Conservation (phyloP, 108 stramenopile species). For the Nitzschia inconspicua region DNA sequence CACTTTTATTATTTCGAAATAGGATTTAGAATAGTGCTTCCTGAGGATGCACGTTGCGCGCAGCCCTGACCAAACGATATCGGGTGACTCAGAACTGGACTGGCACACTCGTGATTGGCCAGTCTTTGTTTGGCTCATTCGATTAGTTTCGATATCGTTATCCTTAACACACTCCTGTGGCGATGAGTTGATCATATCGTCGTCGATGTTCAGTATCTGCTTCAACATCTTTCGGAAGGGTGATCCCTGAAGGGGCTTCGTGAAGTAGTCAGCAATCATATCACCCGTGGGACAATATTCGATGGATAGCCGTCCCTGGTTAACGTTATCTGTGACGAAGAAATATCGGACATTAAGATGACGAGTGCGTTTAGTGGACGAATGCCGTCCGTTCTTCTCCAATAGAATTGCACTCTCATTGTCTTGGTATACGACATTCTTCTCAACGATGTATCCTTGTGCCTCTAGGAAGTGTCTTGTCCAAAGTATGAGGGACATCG, state of each 20-base stretch:
- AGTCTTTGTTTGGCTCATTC: too few relatives aligned
- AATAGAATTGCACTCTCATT: constrained; percentile 45
- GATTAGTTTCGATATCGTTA: too few relatives aligned
- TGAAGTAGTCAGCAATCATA: constrained; percentile 44
- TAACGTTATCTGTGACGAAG: constrained; percentile 34
- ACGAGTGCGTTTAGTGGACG: constrained; percentile 17
- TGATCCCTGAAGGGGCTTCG: constrained; percentile 28
- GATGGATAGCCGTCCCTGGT: constrained; percentile 22
- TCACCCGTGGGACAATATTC: constrained; percentile 39
- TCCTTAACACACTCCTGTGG: too few relatives aligned
- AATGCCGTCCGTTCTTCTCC: constrained; percentile 37
- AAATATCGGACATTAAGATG: constrained; percentile 50
- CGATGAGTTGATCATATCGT: too few relatives aligned
- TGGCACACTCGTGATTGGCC: too few relatives aligned
- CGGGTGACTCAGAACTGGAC: too few relatives aligned
- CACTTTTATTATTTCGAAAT: too few relatives aligned
- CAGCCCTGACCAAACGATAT: too few relatives aligned
- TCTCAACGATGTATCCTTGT: constrained; percentile 36
- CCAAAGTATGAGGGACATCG: constrained; percentile 37
- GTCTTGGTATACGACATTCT: constrained; percentile 40
- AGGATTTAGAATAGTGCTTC: too few relatives aligned
- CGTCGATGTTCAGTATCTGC: too few relatives aligned
- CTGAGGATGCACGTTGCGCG: too few relatives aligned
- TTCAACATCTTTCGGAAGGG: neutral
- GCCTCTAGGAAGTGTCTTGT: constrained; percentile 31